phyloP scores from a whole-genome alignment of 805 yeast species.

The Ogataea pini region DNA sequence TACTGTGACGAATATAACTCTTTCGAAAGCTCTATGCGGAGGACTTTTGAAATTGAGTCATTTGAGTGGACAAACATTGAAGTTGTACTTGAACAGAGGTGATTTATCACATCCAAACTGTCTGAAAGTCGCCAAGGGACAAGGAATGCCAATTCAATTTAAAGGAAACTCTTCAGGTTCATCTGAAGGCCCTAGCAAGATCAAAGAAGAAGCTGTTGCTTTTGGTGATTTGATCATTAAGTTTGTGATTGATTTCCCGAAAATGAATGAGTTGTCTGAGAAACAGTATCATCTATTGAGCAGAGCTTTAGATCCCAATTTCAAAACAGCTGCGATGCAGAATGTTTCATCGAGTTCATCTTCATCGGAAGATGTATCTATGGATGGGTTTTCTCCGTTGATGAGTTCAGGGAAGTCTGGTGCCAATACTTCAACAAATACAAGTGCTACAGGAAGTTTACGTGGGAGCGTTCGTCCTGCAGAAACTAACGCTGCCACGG shows the following conservation, averaged over 20 bases:
- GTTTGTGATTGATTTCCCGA: constrained; percentile 62
- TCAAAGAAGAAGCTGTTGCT: constrained; percentile 4
- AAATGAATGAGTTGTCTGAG: constrained; percentile 42
- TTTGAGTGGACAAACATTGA: constrained; percentile 38
- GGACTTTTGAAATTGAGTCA: constrained; percentile 35
- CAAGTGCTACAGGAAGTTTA: constrained; percentile 10
- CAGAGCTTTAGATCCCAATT: constrained; percentile 20
- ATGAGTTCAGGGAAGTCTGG: constrained; percentile 2
- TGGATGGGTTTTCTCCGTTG: constrained; percentile 18
- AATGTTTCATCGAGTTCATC: constrained; percentile 14
- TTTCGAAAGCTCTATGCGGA: constrained; percentile 30
- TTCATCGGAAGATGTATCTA: constrained; percentile 15
- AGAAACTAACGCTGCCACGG: background rate
- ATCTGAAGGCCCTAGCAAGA: too few species aligned
- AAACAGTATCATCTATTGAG: constrained; percentile 27
- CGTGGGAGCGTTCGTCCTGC: constrained; percentile 4
- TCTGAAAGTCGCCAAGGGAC: constrained; percentile 39
- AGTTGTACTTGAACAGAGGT: constrained; percentile 45
- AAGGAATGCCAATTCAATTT: constrained; percentile 62
- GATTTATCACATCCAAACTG: constrained; percentile 54
- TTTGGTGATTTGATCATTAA: constrained; percentile 59
- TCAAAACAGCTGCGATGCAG: background rate
- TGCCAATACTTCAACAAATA: constrained; percentile 1
- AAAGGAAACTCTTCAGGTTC: constrained; percentile 13
- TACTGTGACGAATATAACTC: constrained; percentile 22